phyloP scores from a whole-genome alignment of 2,329 filamentous ascomycete genomes.

The Leptoxyphium fumago region DNA sequence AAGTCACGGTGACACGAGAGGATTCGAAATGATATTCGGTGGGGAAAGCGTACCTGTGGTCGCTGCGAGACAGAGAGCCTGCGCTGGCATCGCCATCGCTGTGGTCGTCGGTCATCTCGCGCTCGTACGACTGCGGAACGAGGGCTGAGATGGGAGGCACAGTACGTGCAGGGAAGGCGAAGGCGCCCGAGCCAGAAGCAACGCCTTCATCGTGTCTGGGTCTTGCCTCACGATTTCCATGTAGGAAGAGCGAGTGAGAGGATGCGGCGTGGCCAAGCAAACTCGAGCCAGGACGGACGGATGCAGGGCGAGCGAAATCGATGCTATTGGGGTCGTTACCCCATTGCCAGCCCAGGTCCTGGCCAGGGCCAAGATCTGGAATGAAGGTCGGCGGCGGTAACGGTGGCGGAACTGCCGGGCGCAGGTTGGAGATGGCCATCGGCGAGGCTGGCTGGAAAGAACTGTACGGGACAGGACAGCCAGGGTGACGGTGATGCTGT shows the following conservation, averaged over 20 bases:
- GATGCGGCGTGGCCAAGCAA: constrained; percentile 22
- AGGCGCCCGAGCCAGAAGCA: not conserved
- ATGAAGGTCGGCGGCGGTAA: constrained; percentile 49
- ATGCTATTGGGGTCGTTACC: constrained; percentile 38
- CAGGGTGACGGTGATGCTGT: constrained; percentile 24
- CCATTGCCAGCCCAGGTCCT: constrained; percentile 50
- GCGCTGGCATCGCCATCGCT: constrained; percentile 16
- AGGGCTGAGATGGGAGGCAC: constrained; percentile 26
- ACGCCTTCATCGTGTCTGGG: constrained; percentile 7
- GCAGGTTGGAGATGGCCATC: constrained; percentile 48
- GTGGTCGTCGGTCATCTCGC: constrained; percentile 14
- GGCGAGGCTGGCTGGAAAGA: constrained; percentile 32
- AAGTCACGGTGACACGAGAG: too few relatives aligned
- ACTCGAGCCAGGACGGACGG: constrained; percentile 29
- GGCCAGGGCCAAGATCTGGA: constrained; percentile 38
- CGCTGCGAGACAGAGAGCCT: constrained; percentile 21
- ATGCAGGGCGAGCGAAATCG: constrained; percentile 31
- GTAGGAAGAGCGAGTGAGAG: too few relatives aligned
- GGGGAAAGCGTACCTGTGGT: constrained; percentile 26
- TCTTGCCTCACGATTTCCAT: constrained; percentile 9
- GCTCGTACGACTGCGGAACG: constrained; percentile 11
- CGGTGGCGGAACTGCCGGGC: constrained; percentile 42
- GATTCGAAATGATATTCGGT: too few relatives aligned
- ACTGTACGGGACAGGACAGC: constrained; percentile 18
- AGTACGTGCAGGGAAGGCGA: constrained; percentile 15